phyloP scores from a whole-genome alignment of 805 yeast species.

The Kluyveromyces wickerhamii region DNA sequence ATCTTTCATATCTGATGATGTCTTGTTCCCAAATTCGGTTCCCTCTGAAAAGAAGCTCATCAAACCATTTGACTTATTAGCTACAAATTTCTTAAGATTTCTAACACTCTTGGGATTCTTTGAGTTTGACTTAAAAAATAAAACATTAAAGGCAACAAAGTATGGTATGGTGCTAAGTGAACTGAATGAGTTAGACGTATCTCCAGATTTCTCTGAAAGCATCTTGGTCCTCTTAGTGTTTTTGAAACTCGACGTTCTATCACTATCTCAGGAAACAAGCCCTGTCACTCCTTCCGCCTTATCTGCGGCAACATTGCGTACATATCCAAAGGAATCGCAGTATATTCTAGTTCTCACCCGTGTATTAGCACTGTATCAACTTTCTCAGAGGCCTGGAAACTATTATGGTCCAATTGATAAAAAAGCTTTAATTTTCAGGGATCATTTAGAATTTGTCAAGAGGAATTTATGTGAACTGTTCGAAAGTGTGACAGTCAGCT shows the following conservation, averaged over 20 bases:
- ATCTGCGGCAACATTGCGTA: constrained; percentile 33
- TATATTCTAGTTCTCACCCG: constrained; percentile 40
- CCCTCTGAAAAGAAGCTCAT: constrained; percentile 29
- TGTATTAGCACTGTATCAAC: constrained; percentile 38
- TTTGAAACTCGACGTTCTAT: constrained; percentile 35
- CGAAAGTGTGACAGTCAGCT: constrained; percentile 44
- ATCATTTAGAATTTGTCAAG: constrained; percentile 48
- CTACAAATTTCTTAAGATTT: constrained; percentile 48
- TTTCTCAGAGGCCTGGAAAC: constrained; percentile 44
- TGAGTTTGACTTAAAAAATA: constrained; percentile 29
- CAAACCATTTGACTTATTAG: constrained; percentile 44
- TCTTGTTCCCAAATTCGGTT: constrained; percentile 27
- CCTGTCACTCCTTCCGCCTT: constrained; percentile 25
- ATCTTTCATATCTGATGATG: constrained; percentile 25
- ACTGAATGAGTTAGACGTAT: constrained; percentile 26
- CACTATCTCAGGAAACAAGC: constrained; percentile 29
- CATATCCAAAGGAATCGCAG: constrained; percentile 33
- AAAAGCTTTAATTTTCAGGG: constrained; percentile 56
- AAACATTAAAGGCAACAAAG: constrained; percentile 34
- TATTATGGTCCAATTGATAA: constrained; percentile 68
- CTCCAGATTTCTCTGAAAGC: constrained; percentile 30
- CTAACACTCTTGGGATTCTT: constrained; percentile 46
- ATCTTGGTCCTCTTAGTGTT: constrained; percentile 43
- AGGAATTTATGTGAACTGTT: constrained; percentile 45
- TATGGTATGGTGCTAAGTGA: constrained; percentile 45